These are phyloP conservation scores for Paxillus involutus DNA, from an alignment of 768 basidiomycete genomes.

Conservation along the genomic window DNA sequence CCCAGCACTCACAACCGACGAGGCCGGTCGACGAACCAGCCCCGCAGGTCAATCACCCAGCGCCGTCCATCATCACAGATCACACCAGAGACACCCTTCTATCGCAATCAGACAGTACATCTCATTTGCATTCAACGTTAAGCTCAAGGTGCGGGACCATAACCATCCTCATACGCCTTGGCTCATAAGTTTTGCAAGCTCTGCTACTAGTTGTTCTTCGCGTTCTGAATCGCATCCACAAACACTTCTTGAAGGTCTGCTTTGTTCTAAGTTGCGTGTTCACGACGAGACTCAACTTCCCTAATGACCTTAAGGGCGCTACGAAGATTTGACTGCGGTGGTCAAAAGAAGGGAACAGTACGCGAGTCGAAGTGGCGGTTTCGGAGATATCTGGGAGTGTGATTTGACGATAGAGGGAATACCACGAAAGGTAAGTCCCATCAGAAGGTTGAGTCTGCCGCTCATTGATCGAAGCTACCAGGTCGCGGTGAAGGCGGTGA, in stretches of 20 bases:
- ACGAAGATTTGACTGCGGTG: background rate
- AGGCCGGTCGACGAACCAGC: background rate
- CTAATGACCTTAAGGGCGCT: constrained; percentile 6
- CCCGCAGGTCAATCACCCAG: background rate
- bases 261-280: background rate
- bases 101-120: background rate
- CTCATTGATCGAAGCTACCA: background rate
- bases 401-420: constrained; percentile 10
- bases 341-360: constrained; percentile 6
- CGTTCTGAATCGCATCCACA: constrained; percentile 7
- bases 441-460: background rate
- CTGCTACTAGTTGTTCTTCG: constrained; percentile 13
- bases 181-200: constrained; percentile 4
- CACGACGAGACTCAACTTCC: background rate
- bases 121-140: constrained; percentile 5
- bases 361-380: constrained; percentile 11
- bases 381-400: constrained; percentile 26
- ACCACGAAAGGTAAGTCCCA: constrained; percentile 4
- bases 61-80: background rate
- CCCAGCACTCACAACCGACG: background rate
- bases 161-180: background rate
- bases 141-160: constrained; percentile 7
- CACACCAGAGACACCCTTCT: background rate
- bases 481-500: constrained; percentile 24
- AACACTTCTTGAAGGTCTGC: constrained; percentile 9